These are phyloP conservation scores for Cyberlindnera lachancei DNA, from an alignment of 805 yeast species.

Conservation along the genomic window DNA sequence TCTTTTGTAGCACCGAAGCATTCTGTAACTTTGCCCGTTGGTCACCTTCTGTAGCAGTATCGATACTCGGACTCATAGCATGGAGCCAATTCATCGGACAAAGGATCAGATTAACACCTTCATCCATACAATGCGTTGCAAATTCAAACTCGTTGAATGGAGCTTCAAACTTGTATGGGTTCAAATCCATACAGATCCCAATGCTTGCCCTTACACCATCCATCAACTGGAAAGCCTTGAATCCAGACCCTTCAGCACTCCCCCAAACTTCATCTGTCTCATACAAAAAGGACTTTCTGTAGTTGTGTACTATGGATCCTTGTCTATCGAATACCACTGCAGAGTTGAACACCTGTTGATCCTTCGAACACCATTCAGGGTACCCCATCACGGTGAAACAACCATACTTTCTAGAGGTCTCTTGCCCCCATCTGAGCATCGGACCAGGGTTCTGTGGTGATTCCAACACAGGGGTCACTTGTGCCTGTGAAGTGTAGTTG, in stretches of 20 bases:
- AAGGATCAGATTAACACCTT: constrained; percentile 47
- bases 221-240: constrained; percentile 35
- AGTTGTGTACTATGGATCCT: constrained; percentile 57
- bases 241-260: constrained; percentile 55
- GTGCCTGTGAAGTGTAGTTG: constrained; percentile 43
- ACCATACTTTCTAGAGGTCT: constrained; percentile 37
- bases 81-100: constrained; percentile 88
- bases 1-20: constrained; percentile 6
- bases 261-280: constrained; percentile 81
- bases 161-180: constrained; percentile 77
- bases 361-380: constrained; percentile 45
- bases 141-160: constrained; percentile 74
- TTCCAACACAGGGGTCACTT: constrained; percentile 54
- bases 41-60: constrained; percentile 13
- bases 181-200: constrained; percentile 93
- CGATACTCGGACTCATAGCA: constrained; percentile 35
- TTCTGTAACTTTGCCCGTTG: constrained; percentile 14
- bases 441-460: constrained; percentile 33
- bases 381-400: constrained; percentile 78
- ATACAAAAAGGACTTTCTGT: constrained; percentile 70
- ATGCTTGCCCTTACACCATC: constrained; percentile 41
- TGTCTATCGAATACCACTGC: constrained; percentile 54
- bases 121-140: constrained; percentile 40
- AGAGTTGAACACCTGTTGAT: constrained; percentile 50
- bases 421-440: constrained; percentile 48